Evolutionary conservation across 768 basidiomycete species (phyloP), one percentile per base, ranked within the genome.

Genomic region (Cystobasidium tubakii): DNA sequence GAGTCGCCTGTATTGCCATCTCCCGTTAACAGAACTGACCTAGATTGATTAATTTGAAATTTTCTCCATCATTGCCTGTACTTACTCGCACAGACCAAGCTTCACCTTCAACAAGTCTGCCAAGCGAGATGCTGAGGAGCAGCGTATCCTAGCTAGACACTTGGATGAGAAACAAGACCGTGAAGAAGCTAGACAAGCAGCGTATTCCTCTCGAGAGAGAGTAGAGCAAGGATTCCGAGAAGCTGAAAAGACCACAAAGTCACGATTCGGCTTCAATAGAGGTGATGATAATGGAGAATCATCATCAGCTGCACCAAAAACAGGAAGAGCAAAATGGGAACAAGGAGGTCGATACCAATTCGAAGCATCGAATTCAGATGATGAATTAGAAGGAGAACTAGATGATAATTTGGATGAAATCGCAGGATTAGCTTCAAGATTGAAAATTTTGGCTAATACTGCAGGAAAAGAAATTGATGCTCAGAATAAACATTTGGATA

Each of bases 361-460:
- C 79, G 95, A 99, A 77, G 87, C 87, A 31, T 89, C 87, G 43
- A 91, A 85, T 1, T 91, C 89, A 6, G 95, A 99, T 79, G 93
- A 98, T 77, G 92, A 94, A 82, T 77, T 95, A 0, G 95, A 99
- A 83, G 89, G 97, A 77, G 93, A 98, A 82, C 79, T 99, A 43
- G 95, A 97, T 78, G 87, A 86, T 76, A 97, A 98, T 81, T 83
- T 99, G 29, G 88, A 90, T 80, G 92, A 95, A 81, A 89, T 95
- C 73, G 83, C 86, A 42, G 88, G 87, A 64, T 86, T 89, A 65
- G 87, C 90, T 1, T 90, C 75, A 25, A 13, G 80, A 29, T 74
- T 81, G 29, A 80, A 80, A 73, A 76, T 77, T 74, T 63, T 80
- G 15, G 76, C 77, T 15, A 65, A 64, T 66, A 77, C 80, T 27